A percentile compares a stretch with the other conserved stretches of the same genome.
phyloP scores from a whole-genome alignment of 2,329 filamentous ascomycete genomes.

The Fusarium sacchari region DNA sequence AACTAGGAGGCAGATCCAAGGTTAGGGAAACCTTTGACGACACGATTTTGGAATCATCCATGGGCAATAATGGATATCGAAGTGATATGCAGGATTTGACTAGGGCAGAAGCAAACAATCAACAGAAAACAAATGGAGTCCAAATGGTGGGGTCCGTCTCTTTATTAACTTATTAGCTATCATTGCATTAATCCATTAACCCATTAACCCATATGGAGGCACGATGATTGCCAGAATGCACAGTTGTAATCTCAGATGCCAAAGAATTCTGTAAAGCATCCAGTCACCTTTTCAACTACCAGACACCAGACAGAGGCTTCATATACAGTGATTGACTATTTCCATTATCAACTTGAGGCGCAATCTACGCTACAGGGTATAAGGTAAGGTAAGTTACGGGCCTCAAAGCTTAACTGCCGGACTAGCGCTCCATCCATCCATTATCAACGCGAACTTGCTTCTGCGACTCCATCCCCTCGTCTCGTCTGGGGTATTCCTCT shows the following conservation, averaged over 20 bases:
- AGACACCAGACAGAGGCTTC: not conserved
- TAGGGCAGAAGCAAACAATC: not conserved
- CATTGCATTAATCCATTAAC: no score
- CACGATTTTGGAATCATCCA: constrained; percentile 43
- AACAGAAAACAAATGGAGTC: constrained; percentile 15
- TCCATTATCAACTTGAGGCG: not conserved
- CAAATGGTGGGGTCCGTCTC: constrained; percentile 27
- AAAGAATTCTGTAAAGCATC: not conserved
- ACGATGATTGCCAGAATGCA: not conserved
- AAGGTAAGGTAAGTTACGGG: not conserved
- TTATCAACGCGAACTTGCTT: constrained; percentile 39
- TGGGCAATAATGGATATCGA: constrained; percentile 8
- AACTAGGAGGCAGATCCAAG: constrained; percentile 78
- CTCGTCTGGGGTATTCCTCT: constrained; percentile 20
- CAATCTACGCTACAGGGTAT: not conserved
- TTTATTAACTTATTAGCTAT: no score
- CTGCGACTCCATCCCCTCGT: constrained; percentile 27
- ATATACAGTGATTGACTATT: not conserved
- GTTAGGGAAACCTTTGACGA: constrained; percentile 59
- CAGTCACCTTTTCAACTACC: not conserved
- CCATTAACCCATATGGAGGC: no score
- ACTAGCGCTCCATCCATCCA: no score
- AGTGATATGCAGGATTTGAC: constrained; percentile 10
- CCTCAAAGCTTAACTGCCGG: constrained; percentile 22
- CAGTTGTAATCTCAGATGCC: not conserved